Evolutionary conservation across 169 alveolate genomes (phyloP).

Genomic region (Plasmodium vivax): DNA sequence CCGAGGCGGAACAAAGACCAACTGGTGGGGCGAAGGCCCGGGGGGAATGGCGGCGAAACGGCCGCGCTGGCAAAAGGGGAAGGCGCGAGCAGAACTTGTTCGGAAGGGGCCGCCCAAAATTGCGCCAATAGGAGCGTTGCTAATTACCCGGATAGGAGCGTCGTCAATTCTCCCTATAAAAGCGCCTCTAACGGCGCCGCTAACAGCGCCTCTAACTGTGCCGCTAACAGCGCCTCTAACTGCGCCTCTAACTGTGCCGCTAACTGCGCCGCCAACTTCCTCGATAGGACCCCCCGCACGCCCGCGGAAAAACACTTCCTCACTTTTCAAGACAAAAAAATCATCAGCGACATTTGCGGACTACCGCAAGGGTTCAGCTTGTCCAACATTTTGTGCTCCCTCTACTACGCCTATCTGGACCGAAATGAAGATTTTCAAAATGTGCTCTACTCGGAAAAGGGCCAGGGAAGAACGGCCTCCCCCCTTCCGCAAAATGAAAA

Average conservation of each 20-base stretch:
- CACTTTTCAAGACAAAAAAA: constrained; percentile 54
- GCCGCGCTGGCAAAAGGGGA: not conserved
- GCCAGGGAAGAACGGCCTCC: not conserved
- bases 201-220: no score
- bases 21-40: not conserved
- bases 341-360: constrained; percentile 62
- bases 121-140: not conserved
- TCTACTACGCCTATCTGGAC: constrained; percentile 71
- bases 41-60: not conserved
- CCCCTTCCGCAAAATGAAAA: not conserved
- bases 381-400: constrained; percentile 63
- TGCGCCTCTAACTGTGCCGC: no score
- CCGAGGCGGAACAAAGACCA: not conserved
- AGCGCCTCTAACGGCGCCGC: no score
- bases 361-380: constrained; percentile 71
- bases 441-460: constrained; percentile 14
- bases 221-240: no score
- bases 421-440: constrained; percentile 74
- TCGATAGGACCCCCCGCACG: not conserved
- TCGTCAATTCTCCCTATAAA: no score
- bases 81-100: not conserved
- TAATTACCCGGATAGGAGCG: not conserved
- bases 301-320: constrained; percentile 21
- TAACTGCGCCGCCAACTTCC: not conserved
- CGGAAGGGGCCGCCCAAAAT: not conserved